Evolutionary conservation across 768 basidiomycete species (phyloP).

Genomic region (Strobilomyces confusus): DNA sequence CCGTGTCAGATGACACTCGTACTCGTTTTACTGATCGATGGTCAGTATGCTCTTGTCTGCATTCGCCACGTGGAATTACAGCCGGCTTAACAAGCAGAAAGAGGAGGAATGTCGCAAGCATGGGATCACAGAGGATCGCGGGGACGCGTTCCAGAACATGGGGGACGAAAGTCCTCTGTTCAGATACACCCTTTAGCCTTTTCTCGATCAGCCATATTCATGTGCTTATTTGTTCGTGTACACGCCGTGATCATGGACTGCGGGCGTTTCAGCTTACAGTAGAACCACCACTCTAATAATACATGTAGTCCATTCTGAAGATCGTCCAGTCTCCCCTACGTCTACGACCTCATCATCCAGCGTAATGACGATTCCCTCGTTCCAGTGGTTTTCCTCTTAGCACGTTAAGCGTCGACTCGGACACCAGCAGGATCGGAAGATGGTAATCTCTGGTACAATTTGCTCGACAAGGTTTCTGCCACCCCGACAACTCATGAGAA

Average conservation of each 20-base stretch:
- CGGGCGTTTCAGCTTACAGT: neutral
- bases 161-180: slow-evolving; percentile 54
- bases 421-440: too few species aligned
- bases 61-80: slow-evolving; percentile 49
- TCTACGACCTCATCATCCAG: too few species aligned
- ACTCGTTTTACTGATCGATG: slow-evolving; percentile 30
- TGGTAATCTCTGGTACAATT: too few species aligned
- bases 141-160: slow-evolving; percentile 41
- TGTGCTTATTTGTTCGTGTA: neutral
- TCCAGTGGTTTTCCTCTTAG: too few species aligned
- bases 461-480: too few species aligned
- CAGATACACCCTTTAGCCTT: slow-evolving; percentile 33
- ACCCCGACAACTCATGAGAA: too few species aligned
- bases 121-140: slow-evolving; percentile 37
- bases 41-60: slow-evolving; percentile 38
- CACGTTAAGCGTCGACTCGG: too few species aligned
- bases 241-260: too few species aligned
- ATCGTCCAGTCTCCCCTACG: too few species aligned
- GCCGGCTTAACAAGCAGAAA: slow-evolving; percentile 46
- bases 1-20: slow-evolving; percentile 23
- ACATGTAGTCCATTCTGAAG: too few species aligned
- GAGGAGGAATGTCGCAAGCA: slow-evolving; percentile 39
- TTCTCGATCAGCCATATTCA: neutral
- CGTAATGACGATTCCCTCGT: too few species aligned
- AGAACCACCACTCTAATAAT: too few species aligned